Evolutionary conservation across 208 protist genomes (phyloP), one percentile per base, ranked within the genome.

Genomic region (Trypanosoma theileri): DNA sequence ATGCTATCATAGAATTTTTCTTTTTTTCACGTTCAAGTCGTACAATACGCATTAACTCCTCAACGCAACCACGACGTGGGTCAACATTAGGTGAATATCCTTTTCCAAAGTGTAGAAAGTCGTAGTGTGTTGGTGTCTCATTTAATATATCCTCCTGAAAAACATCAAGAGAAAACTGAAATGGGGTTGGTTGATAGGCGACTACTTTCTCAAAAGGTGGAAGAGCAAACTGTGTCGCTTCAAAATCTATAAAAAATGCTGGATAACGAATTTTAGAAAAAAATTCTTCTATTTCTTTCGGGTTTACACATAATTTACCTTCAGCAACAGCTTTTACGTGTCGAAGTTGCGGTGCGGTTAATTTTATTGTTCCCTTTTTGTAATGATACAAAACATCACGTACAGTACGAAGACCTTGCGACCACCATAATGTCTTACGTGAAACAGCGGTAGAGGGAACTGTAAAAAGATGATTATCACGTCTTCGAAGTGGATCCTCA

Each of bases 151-250:
- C 87, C 46, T 90, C 50, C 73, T 94, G 86, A 66, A 94, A 96
- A 35, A 96, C 91, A 63, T 96, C 91, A 24, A 94, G 57, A 16
- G 91, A 96, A 75, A 96, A 94, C 70, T 96, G 91, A 56, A 96
- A 96, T 0, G 91, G 91, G 0, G 91, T 74, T 26, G 88, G 85
- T 65, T 94, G 86, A 73, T 92, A 96, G 53, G 88, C 86, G 4
- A 87, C 66, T 54, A 84, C 71, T 64, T 92, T 89, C 54, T 76
- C 75, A 64, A 91, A 91, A n/a, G 91, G 88, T n/a, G 91, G 91
- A 35, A 96, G 62, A 17, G 91, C 91, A 55, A 92, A 96, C 74
- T 91, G 82, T 13, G 85, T 84, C 17, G 91, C 88, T 77, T 96
- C 91, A 76, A 96, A 96, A 77, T 96, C 91, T 58, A 96, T 88